Evolutionary conservation across 2,329 filamentous ascomycete genomes (phyloP).

Genomic region (Cucurbitaria berberidis): DNA sequence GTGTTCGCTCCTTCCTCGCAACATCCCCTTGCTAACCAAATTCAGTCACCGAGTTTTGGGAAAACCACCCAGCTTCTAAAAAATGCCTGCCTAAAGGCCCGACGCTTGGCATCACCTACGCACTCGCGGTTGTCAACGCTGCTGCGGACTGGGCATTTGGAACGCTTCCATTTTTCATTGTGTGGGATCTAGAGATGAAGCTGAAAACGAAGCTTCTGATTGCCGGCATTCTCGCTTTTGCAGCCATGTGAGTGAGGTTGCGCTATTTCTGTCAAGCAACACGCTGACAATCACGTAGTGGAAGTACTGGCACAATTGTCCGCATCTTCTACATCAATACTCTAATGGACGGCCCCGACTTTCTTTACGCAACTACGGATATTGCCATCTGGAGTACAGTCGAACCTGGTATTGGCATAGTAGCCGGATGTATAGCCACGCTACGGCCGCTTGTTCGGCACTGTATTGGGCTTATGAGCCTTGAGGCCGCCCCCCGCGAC

Average conservation of each 20-base stretch:
- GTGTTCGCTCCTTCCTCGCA: background rate
- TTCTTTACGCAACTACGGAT: conserved; percentile 52
- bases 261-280: background rate
- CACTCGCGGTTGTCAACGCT: conserved; percentile 37
- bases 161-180: conserved; percentile 54
- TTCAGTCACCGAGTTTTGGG: conserved; percentile 58
- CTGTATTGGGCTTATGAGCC: conserved; percentile 27
- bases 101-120: conserved; percentile 60
- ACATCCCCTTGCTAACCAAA: conserved; percentile 1
- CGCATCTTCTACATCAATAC: conserved; percentile 53
- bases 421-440: conserved; percentile 57
- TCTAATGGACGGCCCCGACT: conserved; percentile 50
- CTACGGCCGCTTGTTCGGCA: conserved; percentile 56
- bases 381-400: conserved; percentile 50
- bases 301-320: conserved; percentile 59
- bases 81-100: conserved; percentile 53
- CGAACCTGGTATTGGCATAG: conserved; percentile 49
- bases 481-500: conserved; percentile 23
- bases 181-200: conserved; percentile 64
- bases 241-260: conserved; percentile 30
- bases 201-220: conserved; percentile 59
- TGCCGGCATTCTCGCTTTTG: conserved; percentile 60
- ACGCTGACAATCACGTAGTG: conserved; percentile 36
- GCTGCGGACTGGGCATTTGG: conserved; percentile 44
- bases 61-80: conserved; percentile 45